Evolutionary conservation across 768 basidiomycete species (phyloP).

Genomic region (Leccinum disarticulatum): DNA sequence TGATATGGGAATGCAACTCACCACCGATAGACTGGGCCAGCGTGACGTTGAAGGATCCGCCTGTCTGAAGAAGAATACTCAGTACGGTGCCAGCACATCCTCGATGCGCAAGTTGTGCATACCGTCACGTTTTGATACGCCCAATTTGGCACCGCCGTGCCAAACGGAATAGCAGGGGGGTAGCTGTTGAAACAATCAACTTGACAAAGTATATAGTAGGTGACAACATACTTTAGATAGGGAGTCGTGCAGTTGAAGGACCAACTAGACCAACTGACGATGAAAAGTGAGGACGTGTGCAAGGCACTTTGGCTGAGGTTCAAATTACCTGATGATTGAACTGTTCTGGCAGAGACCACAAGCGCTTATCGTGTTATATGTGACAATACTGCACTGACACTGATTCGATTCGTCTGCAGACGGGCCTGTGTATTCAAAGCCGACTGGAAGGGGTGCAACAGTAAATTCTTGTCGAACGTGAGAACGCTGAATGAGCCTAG

Average conservation of each 20-base stretch:
- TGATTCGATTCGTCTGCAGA: slow-evolving; percentile 24
- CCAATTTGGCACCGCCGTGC: slow-evolving; percentile 57
- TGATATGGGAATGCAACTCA: slow-evolving; percentile 7
- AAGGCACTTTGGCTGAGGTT: background rate
- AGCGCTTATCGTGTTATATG: slow-evolving; percentile 55
- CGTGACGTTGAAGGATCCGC: slow-evolving; percentile 40
- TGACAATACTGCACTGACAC: slow-evolving; percentile 58
- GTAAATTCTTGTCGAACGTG: slow-evolving; percentile 33
- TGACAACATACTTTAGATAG: too few species aligned
- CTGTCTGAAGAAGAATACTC: slow-evolving; percentile 25
- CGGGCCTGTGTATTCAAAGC: slow-evolving; percentile 35
- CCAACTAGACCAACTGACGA: too few species aligned
- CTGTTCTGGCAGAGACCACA: slow-evolving; percentile 57
- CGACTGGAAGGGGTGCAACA: slow-evolving; percentile 39
- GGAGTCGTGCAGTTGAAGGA: too few species aligned
- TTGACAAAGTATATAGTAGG: too few species aligned
- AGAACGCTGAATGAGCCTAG: slow-evolving; percentile 7
- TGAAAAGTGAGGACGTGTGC: too few species aligned
- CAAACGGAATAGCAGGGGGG: slow-evolving; percentile 46
- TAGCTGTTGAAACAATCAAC: slow-evolving; percentile 34
- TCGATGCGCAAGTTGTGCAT: slow-evolving; percentile 15
- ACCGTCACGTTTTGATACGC: slow-evolving; percentile 57
- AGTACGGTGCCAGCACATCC: slow-evolving; percentile 2
- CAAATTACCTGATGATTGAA: slow-evolving; percentile 34
- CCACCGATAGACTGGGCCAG: slow-evolving; percentile 36